phyloP scores from a whole-genome alignment of 164 flowering plant genomes.

The Macadamia integrifolia region DNA sequence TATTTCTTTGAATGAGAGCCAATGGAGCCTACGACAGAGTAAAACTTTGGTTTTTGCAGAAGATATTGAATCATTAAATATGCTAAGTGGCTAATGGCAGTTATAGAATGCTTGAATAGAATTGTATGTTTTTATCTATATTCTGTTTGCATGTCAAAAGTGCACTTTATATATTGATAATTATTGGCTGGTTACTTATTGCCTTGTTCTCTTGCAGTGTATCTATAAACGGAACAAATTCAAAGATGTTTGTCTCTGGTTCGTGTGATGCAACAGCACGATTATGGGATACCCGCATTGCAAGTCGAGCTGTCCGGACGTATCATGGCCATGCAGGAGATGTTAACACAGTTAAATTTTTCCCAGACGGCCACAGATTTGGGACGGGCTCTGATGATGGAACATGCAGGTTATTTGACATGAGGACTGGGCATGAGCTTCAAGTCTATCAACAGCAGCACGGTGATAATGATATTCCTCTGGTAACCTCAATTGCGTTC shows the following conservation, averaged over 20 bases:
- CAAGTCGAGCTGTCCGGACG: constrained; percentile 90
- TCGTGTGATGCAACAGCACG: constrained; percentile 94
- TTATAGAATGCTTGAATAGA: too few species aligned
- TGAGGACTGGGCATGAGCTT: constrained; percentile 92
- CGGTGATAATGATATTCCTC: constrained; percentile 52
- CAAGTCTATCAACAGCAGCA: constrained; percentile 74
- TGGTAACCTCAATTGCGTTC: constrained; percentile 83
- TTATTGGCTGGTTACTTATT: neutral
- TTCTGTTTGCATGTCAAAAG: too few species aligned
- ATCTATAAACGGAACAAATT: constrained; percentile 70
- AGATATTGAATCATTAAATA: too few species aligned
- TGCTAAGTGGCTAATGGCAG: too few species aligned
- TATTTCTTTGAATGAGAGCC: too few species aligned
- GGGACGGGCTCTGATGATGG: constrained; percentile 99
- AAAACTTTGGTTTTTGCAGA: too few species aligned
- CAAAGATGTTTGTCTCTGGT: constrained; percentile 89
- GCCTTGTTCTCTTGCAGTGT: constrained; percentile 46
- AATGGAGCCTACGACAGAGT: too few species aligned
- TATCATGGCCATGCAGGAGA: constrained; percentile 94
- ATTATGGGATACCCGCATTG: constrained; percentile 91
- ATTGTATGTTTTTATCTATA: too few species aligned
- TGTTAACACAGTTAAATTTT: constrained; percentile 89
- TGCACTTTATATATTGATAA: too few species aligned
- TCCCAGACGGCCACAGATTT: constrained; percentile 95
- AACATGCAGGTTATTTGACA: constrained; percentile 84